These are phyloP conservation scores for Pichia sp. DNA, from an alignment of 1,139 yeast species.

Conservation along the genomic window DNA sequence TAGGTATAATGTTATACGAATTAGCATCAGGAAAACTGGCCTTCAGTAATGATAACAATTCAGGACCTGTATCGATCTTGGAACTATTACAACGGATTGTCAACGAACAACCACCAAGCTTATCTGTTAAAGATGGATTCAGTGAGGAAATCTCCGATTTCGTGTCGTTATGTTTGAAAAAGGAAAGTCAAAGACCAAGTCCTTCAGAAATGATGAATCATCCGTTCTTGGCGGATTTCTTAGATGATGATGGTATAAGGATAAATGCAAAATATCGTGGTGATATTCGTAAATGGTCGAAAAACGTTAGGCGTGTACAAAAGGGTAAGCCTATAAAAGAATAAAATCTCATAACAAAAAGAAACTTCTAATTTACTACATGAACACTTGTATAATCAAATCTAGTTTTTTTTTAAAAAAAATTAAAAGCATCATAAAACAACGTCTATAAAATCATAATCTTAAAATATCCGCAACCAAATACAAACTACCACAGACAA, in stretches of 20 bases:
- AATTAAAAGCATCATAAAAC: too few species aligned
- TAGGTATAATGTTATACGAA: slow-evolving; percentile 88
- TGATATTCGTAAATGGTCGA: slow-evolving; percentile 33
- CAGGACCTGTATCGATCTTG: slow-evolving; percentile 63
- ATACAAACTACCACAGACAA: slow-evolving; percentile 79
- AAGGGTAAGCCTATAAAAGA: slow-evolving; percentile 28
- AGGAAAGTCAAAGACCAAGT: slow-evolving; percentile 57
- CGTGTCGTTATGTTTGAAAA: slow-evolving; percentile 64
- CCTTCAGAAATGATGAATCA: slow-evolving; percentile 33
- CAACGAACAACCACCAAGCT: slow-evolving; percentile 84
- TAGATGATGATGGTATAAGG: slow-evolving; percentile 25
- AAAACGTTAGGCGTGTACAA: slow-evolving; percentile 33
- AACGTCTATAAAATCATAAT: slow-evolving; percentile 22
- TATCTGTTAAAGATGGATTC: slow-evolving; percentile 40
- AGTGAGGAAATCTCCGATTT: slow-evolving; percentile 54
- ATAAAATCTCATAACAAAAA: not conserved
- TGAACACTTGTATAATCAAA: not conserved
- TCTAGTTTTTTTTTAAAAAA: too few species aligned
- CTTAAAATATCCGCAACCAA: slow-evolving; percentile 68
- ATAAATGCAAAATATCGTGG: slow-evolving; percentile 25
- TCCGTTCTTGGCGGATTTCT: slow-evolving; percentile 29
- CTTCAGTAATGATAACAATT: slow-evolving; percentile 39
- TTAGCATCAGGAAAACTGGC: slow-evolving; percentile 81
- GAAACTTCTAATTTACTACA: not conserved
- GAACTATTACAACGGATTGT: slow-evolving; percentile 91